Conservation (phyloP, 1,284 basidiomycete species). For the Pyrrhoderma lamaoense region DNA sequence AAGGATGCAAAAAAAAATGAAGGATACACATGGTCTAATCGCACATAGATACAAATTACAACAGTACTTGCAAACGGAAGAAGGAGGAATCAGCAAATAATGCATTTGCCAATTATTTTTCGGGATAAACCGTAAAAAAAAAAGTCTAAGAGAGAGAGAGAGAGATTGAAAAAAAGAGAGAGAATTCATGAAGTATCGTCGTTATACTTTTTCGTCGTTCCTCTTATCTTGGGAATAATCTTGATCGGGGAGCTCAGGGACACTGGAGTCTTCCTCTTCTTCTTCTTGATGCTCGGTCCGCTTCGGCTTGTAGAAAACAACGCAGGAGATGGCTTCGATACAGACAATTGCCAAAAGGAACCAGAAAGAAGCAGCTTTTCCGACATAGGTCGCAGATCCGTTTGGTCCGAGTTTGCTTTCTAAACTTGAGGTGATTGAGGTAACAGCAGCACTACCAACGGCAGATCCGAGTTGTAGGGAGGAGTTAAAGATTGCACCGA, state of each 20-base stretch:
- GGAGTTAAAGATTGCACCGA: slow-evolving; percentile 49
- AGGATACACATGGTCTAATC: not conserved
- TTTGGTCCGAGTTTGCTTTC: not conserved
- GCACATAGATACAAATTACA: not conserved
- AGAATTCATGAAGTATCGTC: too few relatives aligned
- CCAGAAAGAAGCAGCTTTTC: slow-evolving; percentile 42
- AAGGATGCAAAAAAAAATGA: not conserved
- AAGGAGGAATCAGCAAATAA: too few relatives aligned
- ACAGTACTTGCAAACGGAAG: too few relatives aligned
- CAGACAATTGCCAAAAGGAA: slow-evolving; percentile 35
- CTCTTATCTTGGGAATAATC: not conserved
- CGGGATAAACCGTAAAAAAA: too few relatives aligned
- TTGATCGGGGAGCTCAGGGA: not conserved
- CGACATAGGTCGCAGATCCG: slow-evolving; percentile 28
- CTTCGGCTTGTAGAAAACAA: slow-evolving; percentile 6
- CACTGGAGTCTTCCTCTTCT: not conserved
- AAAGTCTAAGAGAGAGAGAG: too few relatives aligned
- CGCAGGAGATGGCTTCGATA: slow-evolving; percentile 1
- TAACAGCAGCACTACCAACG: slow-evolving; percentile 38
- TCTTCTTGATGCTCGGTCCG: slow-evolving; percentile 4
- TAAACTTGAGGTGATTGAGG: slow-evolving; percentile 42
- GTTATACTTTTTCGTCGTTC: slow-evolving; percentile 2
- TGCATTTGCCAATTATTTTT: too few relatives aligned
- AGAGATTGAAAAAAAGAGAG: too few relatives aligned
- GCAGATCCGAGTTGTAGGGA: slow-evolving; percentile 48